phyloP scores from a whole-genome alignment of 345 rosid genomes.

The Murraya paniculata region DNA sequence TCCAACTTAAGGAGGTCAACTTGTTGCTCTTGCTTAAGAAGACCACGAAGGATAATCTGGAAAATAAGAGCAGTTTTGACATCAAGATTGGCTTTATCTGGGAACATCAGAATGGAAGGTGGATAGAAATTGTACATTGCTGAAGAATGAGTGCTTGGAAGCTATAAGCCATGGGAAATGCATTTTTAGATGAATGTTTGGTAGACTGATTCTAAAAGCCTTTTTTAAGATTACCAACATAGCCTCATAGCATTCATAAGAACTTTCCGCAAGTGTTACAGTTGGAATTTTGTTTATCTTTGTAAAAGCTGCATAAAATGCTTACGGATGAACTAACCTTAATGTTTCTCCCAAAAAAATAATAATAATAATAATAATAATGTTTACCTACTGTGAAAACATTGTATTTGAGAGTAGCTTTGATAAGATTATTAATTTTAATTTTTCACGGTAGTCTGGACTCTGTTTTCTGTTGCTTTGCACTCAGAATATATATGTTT shows the following conservation, averaged over 20 bases:
- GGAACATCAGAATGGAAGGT: neutral
- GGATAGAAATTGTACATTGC: neutral
- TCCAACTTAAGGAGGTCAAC: neutral
- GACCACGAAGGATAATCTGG: neutral
- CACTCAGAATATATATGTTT: too few species aligned
- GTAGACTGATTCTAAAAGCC: too few species aligned
- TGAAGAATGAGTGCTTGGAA: too few species aligned
- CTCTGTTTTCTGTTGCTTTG: neutral
- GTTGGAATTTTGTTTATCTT: neutral
- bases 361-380: too few species aligned
- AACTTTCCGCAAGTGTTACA: too few species aligned
- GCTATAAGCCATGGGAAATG: too few species aligned
- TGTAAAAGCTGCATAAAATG: neutral
- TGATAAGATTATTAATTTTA: neutral
- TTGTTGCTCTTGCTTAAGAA: neutral
- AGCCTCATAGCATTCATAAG: too few species aligned
- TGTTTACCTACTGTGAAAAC: too few species aligned
- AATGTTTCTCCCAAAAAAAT: too few species aligned
- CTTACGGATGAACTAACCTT: neutral
- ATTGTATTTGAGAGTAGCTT: neutral
- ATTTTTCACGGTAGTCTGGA: neutral
- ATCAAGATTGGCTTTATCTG: neutral
- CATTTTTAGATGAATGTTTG: too few species aligned
- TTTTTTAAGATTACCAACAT: too few species aligned
- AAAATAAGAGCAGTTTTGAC: too few species aligned